These are phyloP conservation scores for Metschnikowia kunwiensis DNA, from an alignment of 805 yeast genomes.

Conservation along the genomic window DNA sequence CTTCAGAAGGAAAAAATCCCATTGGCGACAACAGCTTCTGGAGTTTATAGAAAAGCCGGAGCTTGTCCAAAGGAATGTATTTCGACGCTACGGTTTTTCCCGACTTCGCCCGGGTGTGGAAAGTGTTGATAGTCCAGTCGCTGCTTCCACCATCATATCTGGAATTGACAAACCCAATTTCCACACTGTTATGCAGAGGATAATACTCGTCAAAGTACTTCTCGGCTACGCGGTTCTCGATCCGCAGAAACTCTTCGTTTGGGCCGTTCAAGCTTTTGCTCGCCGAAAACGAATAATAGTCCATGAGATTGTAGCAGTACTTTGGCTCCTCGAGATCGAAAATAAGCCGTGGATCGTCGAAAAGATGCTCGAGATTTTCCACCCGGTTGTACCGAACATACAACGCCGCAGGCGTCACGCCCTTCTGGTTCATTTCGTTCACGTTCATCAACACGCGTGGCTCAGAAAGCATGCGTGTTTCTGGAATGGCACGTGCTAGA, in stretches of 20 bases:
- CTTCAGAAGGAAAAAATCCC: slow-evolving; percentile 24
- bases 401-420: slow-evolving; percentile 67
- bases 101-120: neutral
- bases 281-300: slow-evolving; percentile 35
- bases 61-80: slow-evolving; percentile 10
- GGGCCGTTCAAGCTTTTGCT: slow-evolving; percentile 21
- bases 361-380: slow-evolving; percentile 52
- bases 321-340: slow-evolving; percentile 34
- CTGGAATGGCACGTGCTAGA: slow-evolving; percentile 47
- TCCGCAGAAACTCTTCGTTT: slow-evolving; percentile 20
- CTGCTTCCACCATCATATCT: slow-evolving; percentile 28
- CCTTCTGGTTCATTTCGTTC: slow-evolving; percentile 57
- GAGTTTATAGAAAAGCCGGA: slow-evolving; percentile 13
- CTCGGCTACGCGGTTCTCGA: slow-evolving; percentile 23
- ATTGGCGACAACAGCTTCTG: slow-evolving; percentile 31
- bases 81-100: slow-evolving; percentile 4
- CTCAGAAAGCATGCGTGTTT: slow-evolving; percentile 23
- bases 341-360: slow-evolving; percentile 46
- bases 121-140: slow-evolving; percentile 32
- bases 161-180: slow-evolving; percentile 32
- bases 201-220: slow-evolving; percentile 22
- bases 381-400: slow-evolving; percentile 66
- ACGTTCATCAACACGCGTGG: slow-evolving; percentile 38
- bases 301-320: slow-evolving; percentile 36
- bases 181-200: slow-evolving; percentile 15